A percentile compares a stretch with the other conserved stretches of the same genome.
These are phyloP conservation scores for Podaxis sp. DNA, from an alignment of 768 basidiomycete species.

Conservation along the genomic window DNA sequence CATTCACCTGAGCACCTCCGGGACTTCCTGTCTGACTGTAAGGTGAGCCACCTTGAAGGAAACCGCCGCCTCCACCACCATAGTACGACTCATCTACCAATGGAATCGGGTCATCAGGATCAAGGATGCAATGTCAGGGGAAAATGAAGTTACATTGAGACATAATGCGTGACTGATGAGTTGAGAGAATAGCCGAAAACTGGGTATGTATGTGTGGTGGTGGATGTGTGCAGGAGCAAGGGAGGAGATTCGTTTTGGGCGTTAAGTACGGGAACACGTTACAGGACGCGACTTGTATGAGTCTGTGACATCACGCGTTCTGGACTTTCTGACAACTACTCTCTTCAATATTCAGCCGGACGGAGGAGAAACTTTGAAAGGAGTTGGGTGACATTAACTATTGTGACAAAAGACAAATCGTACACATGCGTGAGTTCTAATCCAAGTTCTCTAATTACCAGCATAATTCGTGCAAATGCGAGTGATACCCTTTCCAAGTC, in stretches of 20 bases:
- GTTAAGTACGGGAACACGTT: constrained; percentile 1
- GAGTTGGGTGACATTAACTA: constrained; percentile 6
- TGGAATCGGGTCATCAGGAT: not conserved
- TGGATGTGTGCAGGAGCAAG: not conserved
- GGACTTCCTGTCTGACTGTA: constrained; percentile 58
- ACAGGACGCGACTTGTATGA: not conserved
- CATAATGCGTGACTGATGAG: constrained; percentile 24
- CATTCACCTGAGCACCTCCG: constrained; percentile 43
- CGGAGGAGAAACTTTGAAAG: not conserved
- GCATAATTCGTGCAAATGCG: constrained; percentile 43
- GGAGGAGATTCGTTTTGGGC: not conserved
- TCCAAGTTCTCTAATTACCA: not conserved
- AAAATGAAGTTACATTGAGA: constrained; percentile 35
- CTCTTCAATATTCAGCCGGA: not conserved
- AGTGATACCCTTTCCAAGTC: constrained; percentile 65
- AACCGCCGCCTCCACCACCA: constrained; percentile 46
- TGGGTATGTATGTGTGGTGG: constrained; percentile 12
- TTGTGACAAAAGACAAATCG: not conserved
- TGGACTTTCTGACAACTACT: not conserved
- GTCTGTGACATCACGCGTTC: constrained; percentile 8
- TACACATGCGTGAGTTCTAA: not conserved
- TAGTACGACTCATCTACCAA: constrained; percentile 29
- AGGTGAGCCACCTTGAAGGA: constrained; percentile 56
- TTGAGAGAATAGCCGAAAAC: not conserved
- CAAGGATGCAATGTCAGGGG: not conserved